phyloP scores from a whole-genome alignment of 257 asterid species.

The Avicennia marina region DNA sequence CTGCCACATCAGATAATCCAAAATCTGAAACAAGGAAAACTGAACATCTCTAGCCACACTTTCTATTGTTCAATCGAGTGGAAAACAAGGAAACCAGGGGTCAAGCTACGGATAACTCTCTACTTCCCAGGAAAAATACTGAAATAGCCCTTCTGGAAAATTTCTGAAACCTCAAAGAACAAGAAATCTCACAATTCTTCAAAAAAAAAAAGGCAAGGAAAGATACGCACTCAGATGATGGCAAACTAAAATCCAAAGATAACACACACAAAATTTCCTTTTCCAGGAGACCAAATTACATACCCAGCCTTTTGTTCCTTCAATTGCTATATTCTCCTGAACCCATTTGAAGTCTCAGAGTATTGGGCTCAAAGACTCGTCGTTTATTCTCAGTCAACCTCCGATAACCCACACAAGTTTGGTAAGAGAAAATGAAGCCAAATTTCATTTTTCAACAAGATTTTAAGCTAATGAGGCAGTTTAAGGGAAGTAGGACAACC shows the following conservation, averaged over 20 bases:
- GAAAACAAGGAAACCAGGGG: neutral
- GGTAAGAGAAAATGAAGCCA: neutral
- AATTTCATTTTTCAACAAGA: no score
- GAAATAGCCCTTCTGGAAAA: neutral
- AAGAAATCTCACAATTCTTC: slow-evolving; percentile 6
- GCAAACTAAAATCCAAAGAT: neutral
- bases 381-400: neutral
- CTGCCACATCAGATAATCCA: slow-evolving; percentile 13
- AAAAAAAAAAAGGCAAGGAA: slow-evolving; percentile 24
- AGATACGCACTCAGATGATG: neutral
- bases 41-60: neutral
- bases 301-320: slow-evolving; percentile 7
- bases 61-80: neutral
- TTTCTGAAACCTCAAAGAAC: neutral
- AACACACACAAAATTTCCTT: no score
- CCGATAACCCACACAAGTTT: neutral
- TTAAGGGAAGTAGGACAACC: no score
- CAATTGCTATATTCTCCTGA: neutral
- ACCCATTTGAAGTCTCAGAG: slow-evolving; percentile 4
- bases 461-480: no score
- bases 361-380: neutral
- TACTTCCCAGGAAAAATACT: neutral
- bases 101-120: neutral
- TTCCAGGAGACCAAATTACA: slow-evolving; percentile 9
- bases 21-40: neutral